Evolutionary conservation across 768 basidiomycete species (phyloP).

Genomic region (Gloeophyllum trabeum): DNA sequence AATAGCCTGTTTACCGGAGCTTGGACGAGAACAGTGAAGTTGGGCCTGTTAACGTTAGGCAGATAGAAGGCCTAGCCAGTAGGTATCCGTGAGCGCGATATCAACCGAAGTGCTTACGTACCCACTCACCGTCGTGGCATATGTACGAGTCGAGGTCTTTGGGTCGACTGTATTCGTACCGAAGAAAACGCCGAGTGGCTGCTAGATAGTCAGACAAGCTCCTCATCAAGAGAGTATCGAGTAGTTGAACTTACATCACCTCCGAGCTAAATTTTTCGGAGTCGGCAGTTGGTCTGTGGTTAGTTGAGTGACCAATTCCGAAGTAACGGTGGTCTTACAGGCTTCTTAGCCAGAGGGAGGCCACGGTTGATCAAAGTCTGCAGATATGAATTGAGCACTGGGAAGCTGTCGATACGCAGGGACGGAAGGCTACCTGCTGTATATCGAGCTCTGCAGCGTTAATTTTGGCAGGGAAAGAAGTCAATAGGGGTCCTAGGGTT

Average conservation of each 20-base stretch:
- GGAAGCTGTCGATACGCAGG: background rate
- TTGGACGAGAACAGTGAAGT: constrained; percentile 2
- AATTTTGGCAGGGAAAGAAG: constrained; percentile 9
- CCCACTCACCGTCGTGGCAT: constrained; percentile 11
- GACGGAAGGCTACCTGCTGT: constrained; percentile 5
- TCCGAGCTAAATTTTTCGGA: background rate
- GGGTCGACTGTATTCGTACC: constrained; percentile 5
- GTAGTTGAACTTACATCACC: background rate
- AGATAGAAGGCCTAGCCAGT: constrained; percentile 1
- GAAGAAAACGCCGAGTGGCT: constrained; percentile 5
- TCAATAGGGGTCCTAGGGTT: constrained; percentile 8
- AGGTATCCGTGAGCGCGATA: no score
- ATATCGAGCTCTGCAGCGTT: constrained; percentile 9
- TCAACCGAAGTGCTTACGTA: no score
- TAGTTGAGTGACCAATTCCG: no score
- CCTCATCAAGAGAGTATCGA: no score
- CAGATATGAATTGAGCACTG: background rate
- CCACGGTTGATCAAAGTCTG: background rate
- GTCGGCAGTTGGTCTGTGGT: no score
- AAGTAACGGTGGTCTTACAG: background rate
- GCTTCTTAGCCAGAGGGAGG: background rate
- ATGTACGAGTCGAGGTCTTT: constrained; percentile 7
- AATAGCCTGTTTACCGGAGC: constrained; percentile 10
- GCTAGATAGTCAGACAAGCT: no score
- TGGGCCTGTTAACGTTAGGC: background rate